Evolutionary conservation across 805 yeast genomes (phyloP).

Genomic region (Teunomyces atbi): DNA sequence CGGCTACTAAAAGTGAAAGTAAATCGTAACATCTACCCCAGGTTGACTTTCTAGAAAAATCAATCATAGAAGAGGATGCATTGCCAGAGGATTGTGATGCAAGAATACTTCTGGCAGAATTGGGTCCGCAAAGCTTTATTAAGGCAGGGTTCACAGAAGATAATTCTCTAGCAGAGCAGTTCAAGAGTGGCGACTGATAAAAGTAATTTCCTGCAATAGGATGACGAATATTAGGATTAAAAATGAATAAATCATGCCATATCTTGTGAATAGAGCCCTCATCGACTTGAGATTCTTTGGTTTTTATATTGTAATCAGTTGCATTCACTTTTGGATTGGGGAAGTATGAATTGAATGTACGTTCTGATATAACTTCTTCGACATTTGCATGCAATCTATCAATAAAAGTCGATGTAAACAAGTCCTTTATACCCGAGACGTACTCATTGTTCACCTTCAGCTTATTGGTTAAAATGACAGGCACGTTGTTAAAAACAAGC

Average conservation of each 20-base stretch:
- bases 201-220: slow-evolving; percentile 36
- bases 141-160: slow-evolving; percentile 34
- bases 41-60: slow-evolving; percentile 33
- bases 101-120: slow-evolving; percentile 22
- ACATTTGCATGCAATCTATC: slow-evolving; percentile 12
- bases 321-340: slow-evolving; percentile 22
- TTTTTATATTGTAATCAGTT: slow-evolving; percentile 1
- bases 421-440: slow-evolving; percentile 26
- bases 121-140: slow-evolving; percentile 26
- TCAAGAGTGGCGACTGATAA: slow-evolving; percentile 34
- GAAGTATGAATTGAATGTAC: slow-evolving; percentile 25
- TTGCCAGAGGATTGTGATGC: slow-evolving; percentile 33
- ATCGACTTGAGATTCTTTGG: background rate
- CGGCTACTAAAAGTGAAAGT: slow-evolving; percentile 62
- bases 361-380: slow-evolving; percentile 29
- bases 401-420: slow-evolving; percentile 20
- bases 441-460: slow-evolving; percentile 14
- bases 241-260: slow-evolving; percentile 33
- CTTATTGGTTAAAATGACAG: slow-evolving; percentile 40
- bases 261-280: slow-evolving; percentile 30
- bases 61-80: slow-evolving; percentile 27
- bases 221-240: slow-evolving; percentile 31
- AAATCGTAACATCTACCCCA: slow-evolving; percentile 59
- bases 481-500: slow-evolving; percentile 68
- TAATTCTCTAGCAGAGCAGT: slow-evolving; percentile 31